A percentile compares a stretch with the other conserved stretches of the same genome.
These are phyloP conservation scores for Fusarium denticulatum DNA, from an alignment of 2,329 filamentous ascomycete genomes.

Conservation along the genomic window DNA sequence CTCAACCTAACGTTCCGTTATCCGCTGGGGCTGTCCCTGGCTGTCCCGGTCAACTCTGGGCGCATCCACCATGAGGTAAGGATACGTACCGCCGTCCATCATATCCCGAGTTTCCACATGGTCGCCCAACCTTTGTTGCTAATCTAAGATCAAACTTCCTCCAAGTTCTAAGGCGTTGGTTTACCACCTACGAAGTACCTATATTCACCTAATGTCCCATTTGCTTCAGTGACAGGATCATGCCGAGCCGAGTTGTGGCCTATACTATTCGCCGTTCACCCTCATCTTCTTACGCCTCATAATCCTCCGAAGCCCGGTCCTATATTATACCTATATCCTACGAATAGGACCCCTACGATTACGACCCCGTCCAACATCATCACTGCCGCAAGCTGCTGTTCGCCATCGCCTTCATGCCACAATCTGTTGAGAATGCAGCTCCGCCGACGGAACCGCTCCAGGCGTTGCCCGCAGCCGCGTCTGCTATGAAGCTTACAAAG, in stretches of 20 bases:
- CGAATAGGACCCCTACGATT: slow-evolving; percentile 3
- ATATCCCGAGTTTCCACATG: slow-evolving; percentile 37
- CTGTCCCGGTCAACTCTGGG: not conserved
- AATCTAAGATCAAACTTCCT: slow-evolving; percentile 21
- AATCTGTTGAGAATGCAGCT: slow-evolving; percentile 68
- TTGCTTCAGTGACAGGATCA: slow-evolving; percentile 40
- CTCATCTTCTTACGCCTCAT: slow-evolving; percentile 39
- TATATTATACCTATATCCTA: not conserved
- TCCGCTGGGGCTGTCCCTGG: not conserved
- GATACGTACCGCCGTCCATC: slow-evolving; percentile 40
- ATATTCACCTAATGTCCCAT: slow-evolving; percentile 13
- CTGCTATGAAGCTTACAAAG: slow-evolving; percentile 68
- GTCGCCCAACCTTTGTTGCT: slow-evolving; percentile 38
- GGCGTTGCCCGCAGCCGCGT: slow-evolving; percentile 73
- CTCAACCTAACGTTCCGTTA: not conserved
- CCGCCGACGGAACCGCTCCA: slow-evolving; percentile 74
- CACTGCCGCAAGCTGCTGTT: slow-evolving; percentile 14
- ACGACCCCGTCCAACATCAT: slow-evolving; percentile 15
- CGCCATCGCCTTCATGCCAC: slow-evolving; percentile 69
- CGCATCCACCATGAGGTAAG: slow-evolving; percentile 27
- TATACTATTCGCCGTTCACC: slow-evolving; percentile 36
- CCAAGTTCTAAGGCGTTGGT: slow-evolving; percentile 9
- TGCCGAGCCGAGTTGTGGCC: slow-evolving; percentile 42
- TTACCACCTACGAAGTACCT: not conserved
- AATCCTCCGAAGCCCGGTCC: slow-evolving; percentile 30